These are phyloP conservation scores for Mollisia scopiformis DNA, from an alignment of 2,329 filamentous ascomycete genomes.

Conservation along the genomic window DNA sequence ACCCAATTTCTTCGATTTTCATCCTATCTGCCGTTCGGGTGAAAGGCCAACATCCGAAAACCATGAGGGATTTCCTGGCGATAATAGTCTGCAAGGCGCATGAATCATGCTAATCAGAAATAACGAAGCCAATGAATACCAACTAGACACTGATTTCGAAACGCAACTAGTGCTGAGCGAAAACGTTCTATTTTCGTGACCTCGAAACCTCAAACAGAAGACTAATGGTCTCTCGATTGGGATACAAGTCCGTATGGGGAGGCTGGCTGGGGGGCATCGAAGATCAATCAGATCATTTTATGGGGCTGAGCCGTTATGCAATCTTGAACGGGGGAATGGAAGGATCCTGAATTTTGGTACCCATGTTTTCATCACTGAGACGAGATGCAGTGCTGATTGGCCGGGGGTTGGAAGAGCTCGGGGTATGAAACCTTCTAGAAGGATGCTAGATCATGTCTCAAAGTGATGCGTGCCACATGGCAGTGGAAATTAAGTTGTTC, in stretches of 20 bases:
- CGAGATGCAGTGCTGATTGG: not conserved
- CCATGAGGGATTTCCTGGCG: not conserved
- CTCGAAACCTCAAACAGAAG: not conserved
- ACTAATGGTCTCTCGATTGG: too few relatives aligned
- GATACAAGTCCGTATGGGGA: too few relatives aligned
- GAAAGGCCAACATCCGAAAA: not conserved
- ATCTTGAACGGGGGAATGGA: not conserved
- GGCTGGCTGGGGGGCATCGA: not conserved
- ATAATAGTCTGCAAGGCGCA: not conserved
- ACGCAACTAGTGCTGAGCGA: not conserved
- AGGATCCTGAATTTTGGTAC: not conserved
- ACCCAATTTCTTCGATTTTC: not conserved
- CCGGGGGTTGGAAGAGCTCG: not conserved
- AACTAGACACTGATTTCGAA: not conserved
- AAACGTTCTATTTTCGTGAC: not conserved
- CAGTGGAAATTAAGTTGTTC: constrained; percentile 11
- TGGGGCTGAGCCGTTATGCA: not conserved
- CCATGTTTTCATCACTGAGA: not conserved
- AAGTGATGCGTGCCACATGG: constrained; percentile 3
- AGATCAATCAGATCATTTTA: not conserved
- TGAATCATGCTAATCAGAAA: constrained; percentile 8
- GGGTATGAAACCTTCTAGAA: constrained; percentile 21
- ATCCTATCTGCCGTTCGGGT: not conserved
- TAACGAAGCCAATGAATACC: not conserved
- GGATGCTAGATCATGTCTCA: constrained; percentile 7